Percentiles rank a stretch among this genome's conserved stretches.
phyloP scores from a whole-genome alignment of 352 stramenopile genomes.

The Pythium scleroteichum region DNA sequence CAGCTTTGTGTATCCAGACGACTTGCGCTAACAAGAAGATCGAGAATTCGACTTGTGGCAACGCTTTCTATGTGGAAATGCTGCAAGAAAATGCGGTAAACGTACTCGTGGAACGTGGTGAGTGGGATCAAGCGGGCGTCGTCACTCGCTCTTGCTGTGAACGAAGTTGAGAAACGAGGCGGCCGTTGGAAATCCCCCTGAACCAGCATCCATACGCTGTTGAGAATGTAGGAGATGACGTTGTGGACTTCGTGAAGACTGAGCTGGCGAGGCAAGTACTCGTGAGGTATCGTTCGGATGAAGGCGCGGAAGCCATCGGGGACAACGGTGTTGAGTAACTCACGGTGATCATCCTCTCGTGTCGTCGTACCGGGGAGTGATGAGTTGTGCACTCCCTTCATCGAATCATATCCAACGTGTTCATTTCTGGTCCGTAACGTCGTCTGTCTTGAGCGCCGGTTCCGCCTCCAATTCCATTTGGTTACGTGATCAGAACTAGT shows the following conservation, averaged over 20 bases:
- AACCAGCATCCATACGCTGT: conserved; percentile 46
- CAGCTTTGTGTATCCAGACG: conserved; percentile 57
- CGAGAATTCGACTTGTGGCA: conserved; percentile 40
- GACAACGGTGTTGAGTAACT: conserved; percentile 37
- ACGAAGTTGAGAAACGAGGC: conserved; percentile 18
- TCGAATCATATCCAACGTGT: not conserved
- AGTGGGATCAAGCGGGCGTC: conserved; percentile 27
- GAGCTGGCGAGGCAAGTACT: conserved; percentile 45
- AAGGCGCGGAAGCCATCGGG: conserved; percentile 33
- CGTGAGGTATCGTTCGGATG: conserved; percentile 30
- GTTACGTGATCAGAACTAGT: not conserved
- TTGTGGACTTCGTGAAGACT: conserved; percentile 37
- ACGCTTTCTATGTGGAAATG: conserved; percentile 47
- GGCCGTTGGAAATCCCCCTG: conserved; percentile 34
- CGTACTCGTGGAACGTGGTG: conserved; percentile 35
- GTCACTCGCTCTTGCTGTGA: too few species aligned
- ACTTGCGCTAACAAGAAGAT: conserved; percentile 45
- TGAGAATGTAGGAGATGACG: conserved; percentile 52
- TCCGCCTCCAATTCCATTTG: conserved; percentile 13
- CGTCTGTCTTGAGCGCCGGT: not conserved
- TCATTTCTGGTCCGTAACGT: not conserved
- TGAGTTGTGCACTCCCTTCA: too few species aligned
- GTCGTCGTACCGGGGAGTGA: not conserved
- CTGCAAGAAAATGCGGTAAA: conserved; percentile 54
- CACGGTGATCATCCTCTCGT: conserved; percentile 15